Base-by-base conservation (phyloP, 768 basidiomycete species). In the Leucogyrophana mollusca region DNA sequence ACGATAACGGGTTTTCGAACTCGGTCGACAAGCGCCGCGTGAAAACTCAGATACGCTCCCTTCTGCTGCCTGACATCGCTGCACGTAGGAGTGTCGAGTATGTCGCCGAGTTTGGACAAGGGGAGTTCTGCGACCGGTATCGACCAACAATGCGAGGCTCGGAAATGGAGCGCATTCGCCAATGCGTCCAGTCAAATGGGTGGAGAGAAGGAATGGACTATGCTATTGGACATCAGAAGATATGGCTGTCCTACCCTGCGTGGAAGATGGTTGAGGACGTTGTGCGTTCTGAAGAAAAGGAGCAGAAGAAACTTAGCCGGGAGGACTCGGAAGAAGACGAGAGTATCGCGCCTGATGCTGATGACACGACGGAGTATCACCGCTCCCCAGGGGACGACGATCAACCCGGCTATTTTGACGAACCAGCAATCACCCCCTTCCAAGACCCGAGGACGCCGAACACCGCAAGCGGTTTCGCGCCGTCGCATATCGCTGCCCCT, bases 251-350 rank as follows among this genome's bases (percentile, higher is more conserved):
- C 17, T 82, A 79, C 62, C 53, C 56, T 34, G 73, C 78, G 18
- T 83, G 83, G 83, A 80, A 79, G 65, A 71, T 71, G 54, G 70
- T 78, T n/a, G 82, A 82, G 57, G 79, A 83, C 42, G 72, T 71
- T 33, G 47, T 82, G 11, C 71, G 80, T 44, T 70, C 72, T 30
- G 60, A 61, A 39, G 80, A 82, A 63, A 78, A 71, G 61, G 78
- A 79, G 46, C 61, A 62, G 44, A 69, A 69, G 63, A 72, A 73
- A 56, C 58, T 64, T 10, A 59, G 56, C 24, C 61, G 64, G 21
- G 76, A 68, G 38, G 69, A 56, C 4, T 71, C 61, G 1, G 75
- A 73, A 40, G 77, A 76, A 49, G 77, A 71, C 21, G 78, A 75
- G 54, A 78, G 73, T 50, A 57, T 70, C 9, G 57, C 68, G 48